phyloP scores from a whole-genome alignment of 345 rosid species.

The Salix purpurea region DNA sequence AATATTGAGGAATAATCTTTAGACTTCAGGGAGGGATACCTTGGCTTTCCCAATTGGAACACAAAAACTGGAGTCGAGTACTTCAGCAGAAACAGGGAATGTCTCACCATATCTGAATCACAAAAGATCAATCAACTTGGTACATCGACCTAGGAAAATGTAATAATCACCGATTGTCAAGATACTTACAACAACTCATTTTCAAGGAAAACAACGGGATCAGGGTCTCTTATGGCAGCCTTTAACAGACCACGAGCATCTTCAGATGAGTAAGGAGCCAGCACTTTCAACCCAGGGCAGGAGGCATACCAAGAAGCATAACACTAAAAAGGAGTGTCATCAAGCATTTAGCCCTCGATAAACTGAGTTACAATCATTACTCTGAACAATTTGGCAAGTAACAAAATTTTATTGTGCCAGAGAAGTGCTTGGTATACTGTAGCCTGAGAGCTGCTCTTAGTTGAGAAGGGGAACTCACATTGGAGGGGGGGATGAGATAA shows the following conservation, averaged over 20 bases:
- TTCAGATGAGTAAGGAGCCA: conserved; percentile 78
- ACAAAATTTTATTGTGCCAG: not conserved
- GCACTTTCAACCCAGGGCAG: conserved; percentile 86
- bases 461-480: not conserved
- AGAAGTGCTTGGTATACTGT: not conserved
- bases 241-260: conserved; percentile 89
- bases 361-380: not conserved
- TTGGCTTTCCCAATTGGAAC: conserved; percentile 95
- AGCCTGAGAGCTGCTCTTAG: not conserved
- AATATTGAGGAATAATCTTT: conserved; percentile 4
- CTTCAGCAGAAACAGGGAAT: conserved; percentile 86
- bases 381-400: not conserved
- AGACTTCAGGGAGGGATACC: conserved; percentile 34
- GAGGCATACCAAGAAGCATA: conserved; percentile 90
- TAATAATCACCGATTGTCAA: not conserved
- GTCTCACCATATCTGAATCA: conserved; percentile 77
- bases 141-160: not conserved
- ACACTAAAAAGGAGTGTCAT: conserved; percentile 48
- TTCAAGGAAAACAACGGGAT: conserved; percentile 92
- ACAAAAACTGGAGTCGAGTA: conserved; percentile 84
- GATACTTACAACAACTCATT: conserved; percentile 81
- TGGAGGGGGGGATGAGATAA: not conserved
- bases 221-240: conserved; percentile 97
- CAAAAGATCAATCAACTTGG: conserved; percentile 5
- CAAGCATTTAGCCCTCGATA: not conserved